A percentile compares a stretch with the other conserved stretches of the same genome.
Evolutionary conservation across 768 basidiomycete genomes (phyloP).

Genomic region (Mrakia gelida): DNA sequence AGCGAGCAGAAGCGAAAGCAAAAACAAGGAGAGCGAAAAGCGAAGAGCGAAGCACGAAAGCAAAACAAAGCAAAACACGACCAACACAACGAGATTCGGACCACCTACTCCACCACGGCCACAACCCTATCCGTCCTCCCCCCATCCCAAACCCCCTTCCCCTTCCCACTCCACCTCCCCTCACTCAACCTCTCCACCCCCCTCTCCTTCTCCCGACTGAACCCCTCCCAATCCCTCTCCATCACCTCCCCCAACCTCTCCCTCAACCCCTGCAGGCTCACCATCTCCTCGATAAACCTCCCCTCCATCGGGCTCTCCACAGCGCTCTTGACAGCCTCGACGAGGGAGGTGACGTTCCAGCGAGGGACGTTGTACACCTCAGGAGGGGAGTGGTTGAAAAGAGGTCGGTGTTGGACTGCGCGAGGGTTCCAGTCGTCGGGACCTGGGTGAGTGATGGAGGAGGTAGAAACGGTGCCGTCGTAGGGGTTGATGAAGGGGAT

Average conservation of each 20-base stretch:
- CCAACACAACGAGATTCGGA: background rate
- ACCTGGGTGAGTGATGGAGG: background rate
- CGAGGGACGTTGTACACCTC: constrained; percentile 11
- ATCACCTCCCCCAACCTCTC: constrained; percentile 11
- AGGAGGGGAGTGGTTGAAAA: background rate
- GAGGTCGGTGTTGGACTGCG: background rate
- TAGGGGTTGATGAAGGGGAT: constrained; percentile 2
- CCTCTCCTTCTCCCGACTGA: constrained; percentile 1
- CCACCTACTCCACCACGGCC: background rate
- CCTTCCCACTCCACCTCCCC: background rate
- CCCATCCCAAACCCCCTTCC: constrained; percentile 5
- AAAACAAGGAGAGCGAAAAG: background rate
- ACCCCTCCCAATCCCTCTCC: constrained; percentile 18
- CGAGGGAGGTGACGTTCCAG: background rate
- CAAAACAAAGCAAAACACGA: background rate
- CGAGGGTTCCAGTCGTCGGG: background rate
- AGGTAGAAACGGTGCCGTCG: background rate
- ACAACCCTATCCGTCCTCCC: background rate
- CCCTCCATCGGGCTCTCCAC: constrained; percentile 14
- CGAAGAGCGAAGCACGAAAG: background rate
- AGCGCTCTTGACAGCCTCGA: background rate
- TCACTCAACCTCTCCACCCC: constrained; percentile 3
- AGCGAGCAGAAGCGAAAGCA: background rate
- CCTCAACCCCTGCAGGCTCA: background rate
- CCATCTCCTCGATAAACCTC: constrained; percentile 14